Evolutionary conservation across 768 basidiomycete species (phyloP).

Genomic region (Phanerodontia chrysosporium): DNA sequence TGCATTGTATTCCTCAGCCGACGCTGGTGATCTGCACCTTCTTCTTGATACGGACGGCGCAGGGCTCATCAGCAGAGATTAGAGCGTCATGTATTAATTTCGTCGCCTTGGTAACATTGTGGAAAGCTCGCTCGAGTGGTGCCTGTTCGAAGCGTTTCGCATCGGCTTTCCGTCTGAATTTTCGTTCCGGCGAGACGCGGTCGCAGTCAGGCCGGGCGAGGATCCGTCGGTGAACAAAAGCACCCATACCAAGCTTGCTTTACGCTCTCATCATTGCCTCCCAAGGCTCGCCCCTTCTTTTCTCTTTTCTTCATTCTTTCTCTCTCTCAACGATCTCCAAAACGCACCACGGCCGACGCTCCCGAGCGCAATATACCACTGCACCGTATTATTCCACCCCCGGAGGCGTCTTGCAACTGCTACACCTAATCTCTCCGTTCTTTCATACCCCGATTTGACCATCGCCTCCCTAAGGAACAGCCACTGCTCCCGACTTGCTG

Average conservation of each 20-base stretch:
- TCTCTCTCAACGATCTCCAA: neutral
- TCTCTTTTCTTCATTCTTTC: conserved; percentile 5
- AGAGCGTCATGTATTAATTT: neutral
- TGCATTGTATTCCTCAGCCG: neutral
- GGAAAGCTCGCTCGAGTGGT: neutral
- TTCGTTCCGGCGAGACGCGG: neutral
- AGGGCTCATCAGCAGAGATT: neutral
- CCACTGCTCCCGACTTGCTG: neutral
- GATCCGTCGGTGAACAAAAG: neutral
- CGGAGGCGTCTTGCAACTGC: neutral
- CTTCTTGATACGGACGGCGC: neutral
- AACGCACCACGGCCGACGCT: neutral
- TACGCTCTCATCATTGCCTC: conserved; percentile 2
- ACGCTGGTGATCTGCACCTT: neutral
- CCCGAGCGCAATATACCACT: neutral
- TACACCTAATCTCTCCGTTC: neutral
- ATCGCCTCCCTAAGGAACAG: neutral
- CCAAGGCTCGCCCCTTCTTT: neutral
- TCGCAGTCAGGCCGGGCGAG: neutral
- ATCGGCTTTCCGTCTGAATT: conserved; percentile 5
- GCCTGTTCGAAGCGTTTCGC: neutral
- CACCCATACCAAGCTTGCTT: neutral
- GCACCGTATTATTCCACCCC: neutral
- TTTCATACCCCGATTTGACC: neutral
- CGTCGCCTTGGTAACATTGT: neutral